Percentiles rank a stretch among this genome's conserved stretches.
Conservation (phyloP, 768 basidiomycete genomes). For the Postia placenta region DNA sequence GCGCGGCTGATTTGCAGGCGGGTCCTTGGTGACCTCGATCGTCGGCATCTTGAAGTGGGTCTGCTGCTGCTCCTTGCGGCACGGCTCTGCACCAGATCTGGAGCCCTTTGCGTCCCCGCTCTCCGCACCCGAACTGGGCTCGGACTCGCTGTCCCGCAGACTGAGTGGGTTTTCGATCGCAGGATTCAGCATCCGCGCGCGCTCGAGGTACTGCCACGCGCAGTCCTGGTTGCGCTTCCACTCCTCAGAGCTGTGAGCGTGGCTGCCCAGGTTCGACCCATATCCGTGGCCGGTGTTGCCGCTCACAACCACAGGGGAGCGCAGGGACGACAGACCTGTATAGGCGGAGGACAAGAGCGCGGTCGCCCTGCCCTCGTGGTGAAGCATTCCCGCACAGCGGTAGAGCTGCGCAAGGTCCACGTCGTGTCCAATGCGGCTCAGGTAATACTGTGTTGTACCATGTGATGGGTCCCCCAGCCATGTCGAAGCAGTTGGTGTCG, state of each 20-base stretch:
- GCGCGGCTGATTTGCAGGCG: constrained; percentile 15
- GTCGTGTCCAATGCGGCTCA: constrained; percentile 62
- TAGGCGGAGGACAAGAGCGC: constrained; percentile 68
- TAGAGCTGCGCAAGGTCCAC: constrained; percentile 68
- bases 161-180: constrained; percentile 65
- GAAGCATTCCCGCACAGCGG: constrained; percentile 70
- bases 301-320: constrained; percentile 47
- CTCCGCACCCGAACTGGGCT: constrained; percentile 12
- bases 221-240: constrained; percentile 73
- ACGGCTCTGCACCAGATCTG: background rate
- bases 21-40: constrained; percentile 56
- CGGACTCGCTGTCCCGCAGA: constrained; percentile 35
- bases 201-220: constrained; percentile 67
- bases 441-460: constrained; percentile 57
- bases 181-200: constrained; percentile 54
- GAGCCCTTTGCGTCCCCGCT: constrained; percentile 8
- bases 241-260: constrained; percentile 57
- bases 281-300: constrained; percentile 18
- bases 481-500: constrained; percentile 11
- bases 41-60: constrained; percentile 1
- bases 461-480: no score
- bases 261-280: constrained; percentile 11
- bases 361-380: constrained; percentile 76
- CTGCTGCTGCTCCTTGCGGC: background rate
- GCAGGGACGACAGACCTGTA: constrained; percentile 72